Conservation (phyloP, 345 rosid species). For the Odontarrhena argentea region DNA sequence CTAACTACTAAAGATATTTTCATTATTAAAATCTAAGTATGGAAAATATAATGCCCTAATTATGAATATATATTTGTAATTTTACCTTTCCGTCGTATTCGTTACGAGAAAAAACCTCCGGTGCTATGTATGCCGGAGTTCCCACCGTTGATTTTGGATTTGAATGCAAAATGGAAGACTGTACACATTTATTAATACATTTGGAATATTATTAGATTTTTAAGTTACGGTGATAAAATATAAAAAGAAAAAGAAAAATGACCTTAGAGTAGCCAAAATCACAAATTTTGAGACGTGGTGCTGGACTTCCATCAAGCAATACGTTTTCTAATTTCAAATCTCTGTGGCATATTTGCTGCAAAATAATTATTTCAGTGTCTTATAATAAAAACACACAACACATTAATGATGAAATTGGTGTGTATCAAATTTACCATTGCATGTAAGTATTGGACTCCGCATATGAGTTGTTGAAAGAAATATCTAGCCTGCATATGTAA, state of each 20-base stretch:
- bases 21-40: constrained; percentile 8
- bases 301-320: constrained; percentile 90
- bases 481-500: constrained; percentile 57
- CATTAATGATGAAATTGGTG: background rate
- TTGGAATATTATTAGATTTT: background rate
- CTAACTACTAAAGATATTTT: constrained; percentile 22
- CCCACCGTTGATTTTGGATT: constrained; percentile 98
- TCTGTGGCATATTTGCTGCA: constrained; percentile 96
- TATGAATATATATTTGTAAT: background rate
- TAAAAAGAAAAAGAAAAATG: background rate
- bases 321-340: constrained; percentile 86
- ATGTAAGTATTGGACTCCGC: constrained; percentile 71
- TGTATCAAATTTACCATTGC: constrained; percentile 51
- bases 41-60: background rate
- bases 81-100: constrained; percentile 95
- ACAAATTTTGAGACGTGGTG: constrained; percentile 90
- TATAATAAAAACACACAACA: background rate
- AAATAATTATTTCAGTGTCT: background rate
- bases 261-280: constrained; percentile 99
- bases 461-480: constrained; percentile 78
- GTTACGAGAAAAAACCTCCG: constrained; percentile 75
- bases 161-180: constrained; percentile 92
- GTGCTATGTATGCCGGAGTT: constrained; percentile 99
- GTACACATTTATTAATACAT: constrained; percentile 3
- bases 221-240: background rate